Evolutionary conservation across 495 filamentous ascomycete species (phyloP), one percentile per base, ranked within the genome.

Genomic region (Tuber aestivum): DNA sequence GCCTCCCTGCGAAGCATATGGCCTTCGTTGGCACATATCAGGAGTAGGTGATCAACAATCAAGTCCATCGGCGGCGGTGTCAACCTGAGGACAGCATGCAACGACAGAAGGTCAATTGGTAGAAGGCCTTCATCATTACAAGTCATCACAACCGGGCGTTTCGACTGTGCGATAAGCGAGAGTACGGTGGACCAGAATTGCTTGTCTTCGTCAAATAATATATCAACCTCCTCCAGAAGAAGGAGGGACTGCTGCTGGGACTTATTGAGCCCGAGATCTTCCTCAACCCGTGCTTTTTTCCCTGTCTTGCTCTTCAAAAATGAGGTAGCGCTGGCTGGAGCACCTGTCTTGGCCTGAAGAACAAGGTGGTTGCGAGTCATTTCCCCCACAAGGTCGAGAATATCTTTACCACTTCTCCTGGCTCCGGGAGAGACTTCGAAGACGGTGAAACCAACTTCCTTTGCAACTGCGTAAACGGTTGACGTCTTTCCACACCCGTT

Each of bases 361-460:
- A 98, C 95, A 6, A 95, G 89, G 84, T 99, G 96, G 79, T 98
- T 98, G 75, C 89, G 89, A 21, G 93, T 94, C 96, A 98, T 97
- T 83, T 98, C 94, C 7, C 95, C 96, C 27, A 99, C 93, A 74
- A 88, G 94, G 72, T 97, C 95, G 14, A 96, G 81, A 70, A 99
- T 89, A 82, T 99, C 96, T 82, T 92, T 94, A 18, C 93, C 96
- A 83, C 89, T 96, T 70, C 96, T 86, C 74, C 94, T 89, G 79
- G 87, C 92, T 61, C 93, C 89, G 9, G 95, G 83, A 78, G 96
- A 97, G 80, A 99, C 92, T 84, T 99, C 96, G 79, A 98, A 98
- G 8, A 99, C 89, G 75, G 97, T 93, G 83, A 95, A 98, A 35
- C 90, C 95, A 37, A 97, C 88, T 85, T 99, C 95, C 79, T 94